These are phyloP conservation scores for Fusarium pilosicola DNA, from an alignment of 2,329 filamentous ascomycete species.

Conservation along the genomic window DNA sequence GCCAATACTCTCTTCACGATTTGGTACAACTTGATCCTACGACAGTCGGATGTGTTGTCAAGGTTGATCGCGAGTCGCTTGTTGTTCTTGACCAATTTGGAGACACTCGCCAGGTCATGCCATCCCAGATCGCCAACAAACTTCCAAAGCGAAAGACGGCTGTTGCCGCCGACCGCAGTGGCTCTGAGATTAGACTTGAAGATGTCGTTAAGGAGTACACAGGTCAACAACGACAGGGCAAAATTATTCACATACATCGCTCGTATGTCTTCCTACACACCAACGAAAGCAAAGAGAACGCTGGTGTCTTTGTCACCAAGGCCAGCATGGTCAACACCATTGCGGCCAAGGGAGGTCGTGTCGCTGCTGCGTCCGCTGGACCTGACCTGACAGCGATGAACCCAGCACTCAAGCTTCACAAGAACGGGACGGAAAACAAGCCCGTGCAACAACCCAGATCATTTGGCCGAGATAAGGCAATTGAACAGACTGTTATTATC, in stretches of 20 bases:
- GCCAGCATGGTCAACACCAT: conserved; percentile 88
- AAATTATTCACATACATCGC: conserved; percentile 92
- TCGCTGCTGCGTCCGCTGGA: conserved; percentile 64
- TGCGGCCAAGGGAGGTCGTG: conserved; percentile 90
- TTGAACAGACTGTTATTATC: conserved; percentile 92
- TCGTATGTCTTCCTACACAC: conserved; percentile 93
- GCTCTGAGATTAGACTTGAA: conserved; percentile 89
- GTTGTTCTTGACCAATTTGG: conserved; percentile 92
- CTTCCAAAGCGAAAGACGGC: conserved; percentile 83
- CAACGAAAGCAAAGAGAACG: conserved; percentile 84
- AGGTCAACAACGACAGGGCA: conserved; percentile 85
- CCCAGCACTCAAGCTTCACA: conserved; percentile 81
- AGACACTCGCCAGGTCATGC: conserved; percentile 81
- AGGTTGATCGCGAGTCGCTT: conserved; percentile 93
- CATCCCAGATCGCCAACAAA: conserved; percentile 91
- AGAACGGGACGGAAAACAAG: conserved; percentile 62
- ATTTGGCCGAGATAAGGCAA: conserved; percentile 82
- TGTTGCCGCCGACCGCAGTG: conserved; percentile 91
- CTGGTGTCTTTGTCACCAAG: conserved; percentile 87
- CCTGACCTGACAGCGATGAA: conserved; percentile 93
- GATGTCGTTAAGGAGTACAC: conserved; percentile 92
- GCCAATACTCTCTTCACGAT: conserved; percentile 91
- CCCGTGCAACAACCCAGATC: conserved; percentile 73
- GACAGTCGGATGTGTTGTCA: conserved; percentile 92
- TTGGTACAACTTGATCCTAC: conserved; percentile 92